Conservation (phyloP, 495 filamentous ascomycete species). For the Lichenothelia convexa region DNA sequence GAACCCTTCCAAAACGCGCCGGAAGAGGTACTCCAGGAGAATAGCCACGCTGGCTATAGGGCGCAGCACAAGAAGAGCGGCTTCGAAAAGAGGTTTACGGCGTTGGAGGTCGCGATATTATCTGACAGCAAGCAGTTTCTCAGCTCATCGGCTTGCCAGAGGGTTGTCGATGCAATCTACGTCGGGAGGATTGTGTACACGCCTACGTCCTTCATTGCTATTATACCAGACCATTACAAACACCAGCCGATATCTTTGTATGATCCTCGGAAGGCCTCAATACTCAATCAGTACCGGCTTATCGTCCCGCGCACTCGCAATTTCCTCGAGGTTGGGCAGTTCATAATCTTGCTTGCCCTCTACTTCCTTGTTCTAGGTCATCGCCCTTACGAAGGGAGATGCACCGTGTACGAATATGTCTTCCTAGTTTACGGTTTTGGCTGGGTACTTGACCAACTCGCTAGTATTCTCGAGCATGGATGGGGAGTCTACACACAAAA, state of each 20-base stretch:
- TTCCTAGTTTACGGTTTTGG: constrained; percentile 49
- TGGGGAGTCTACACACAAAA: constrained; percentile 64
- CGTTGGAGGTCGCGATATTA: constrained; percentile 53
- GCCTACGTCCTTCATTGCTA: constrained; percentile 47
- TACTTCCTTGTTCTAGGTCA: constrained; percentile 47
- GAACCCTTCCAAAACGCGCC: constrained; percentile 55
- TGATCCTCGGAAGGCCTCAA: constrained; percentile 40
- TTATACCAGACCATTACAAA: constrained; percentile 59
- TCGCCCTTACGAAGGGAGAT: too few relatives aligned
- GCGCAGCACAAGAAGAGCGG: constrained; percentile 27
- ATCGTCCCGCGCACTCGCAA: constrained; percentile 53
- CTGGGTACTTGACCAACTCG: constrained; percentile 58
- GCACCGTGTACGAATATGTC: constrained; percentile 33
- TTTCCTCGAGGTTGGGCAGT: constrained; percentile 47
- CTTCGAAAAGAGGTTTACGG: constrained; percentile 41
- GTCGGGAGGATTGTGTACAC: constrained; percentile 51
- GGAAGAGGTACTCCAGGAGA: constrained; percentile 31
- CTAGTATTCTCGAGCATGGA: constrained; percentile 51
- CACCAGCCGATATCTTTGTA: constrained; percentile 52
- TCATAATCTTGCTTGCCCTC: constrained; percentile 39
- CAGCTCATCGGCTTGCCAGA: constrained; percentile 47
- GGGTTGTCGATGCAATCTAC: constrained; percentile 53
- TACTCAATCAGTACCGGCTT: constrained; percentile 59
- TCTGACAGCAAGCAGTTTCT: constrained; percentile 49
- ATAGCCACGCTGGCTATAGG: constrained; percentile 28